Percentiles rank a stretch among this genome's conserved stretches.
These are phyloP conservation scores for Ricinus communis DNA, from an alignment of 345 rosid species.

Conservation along the genomic window DNA sequence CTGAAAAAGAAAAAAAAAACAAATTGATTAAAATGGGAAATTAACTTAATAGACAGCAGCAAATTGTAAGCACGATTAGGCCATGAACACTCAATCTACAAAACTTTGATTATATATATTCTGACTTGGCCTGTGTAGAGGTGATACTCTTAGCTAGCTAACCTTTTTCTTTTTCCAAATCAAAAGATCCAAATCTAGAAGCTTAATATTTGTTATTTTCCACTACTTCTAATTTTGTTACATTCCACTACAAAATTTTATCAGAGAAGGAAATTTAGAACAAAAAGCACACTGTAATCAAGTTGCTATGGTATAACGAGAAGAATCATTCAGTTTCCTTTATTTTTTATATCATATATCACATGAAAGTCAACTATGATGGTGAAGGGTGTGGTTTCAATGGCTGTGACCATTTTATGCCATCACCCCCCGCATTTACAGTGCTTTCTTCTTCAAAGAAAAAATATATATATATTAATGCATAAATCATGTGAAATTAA, in stretches of 20 bases:
- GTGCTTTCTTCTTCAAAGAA: too few relatives aligned
- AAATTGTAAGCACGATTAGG: too few relatives aligned
- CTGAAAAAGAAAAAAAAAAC: too few relatives aligned
- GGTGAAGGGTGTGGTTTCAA: not conserved
- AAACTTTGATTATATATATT: not conserved
- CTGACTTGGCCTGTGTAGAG: not conserved
- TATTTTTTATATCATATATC: not conserved
- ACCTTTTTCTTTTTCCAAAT: not conserved
- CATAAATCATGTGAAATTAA: too few relatives aligned
- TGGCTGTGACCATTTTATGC: too few relatives aligned
- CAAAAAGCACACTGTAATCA: not conserved
- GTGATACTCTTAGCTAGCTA: not conserved
- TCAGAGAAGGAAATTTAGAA: not conserved
- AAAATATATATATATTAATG: too few relatives aligned
- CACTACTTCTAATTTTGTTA: too few relatives aligned
- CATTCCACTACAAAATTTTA: not conserved
- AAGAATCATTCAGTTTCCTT: not conserved
- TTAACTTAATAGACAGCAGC: not conserved
- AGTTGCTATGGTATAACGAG: not conserved
- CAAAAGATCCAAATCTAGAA: not conserved
- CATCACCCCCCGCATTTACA: too few relatives aligned
- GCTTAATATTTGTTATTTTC: not conserved
- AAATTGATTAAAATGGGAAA: not conserved
- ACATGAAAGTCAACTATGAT: not conserved
- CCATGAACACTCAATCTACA: not conserved